Conservation (phyloP, 495 filamentous ascomycete species). For the Penicillium coffeae region DNA sequence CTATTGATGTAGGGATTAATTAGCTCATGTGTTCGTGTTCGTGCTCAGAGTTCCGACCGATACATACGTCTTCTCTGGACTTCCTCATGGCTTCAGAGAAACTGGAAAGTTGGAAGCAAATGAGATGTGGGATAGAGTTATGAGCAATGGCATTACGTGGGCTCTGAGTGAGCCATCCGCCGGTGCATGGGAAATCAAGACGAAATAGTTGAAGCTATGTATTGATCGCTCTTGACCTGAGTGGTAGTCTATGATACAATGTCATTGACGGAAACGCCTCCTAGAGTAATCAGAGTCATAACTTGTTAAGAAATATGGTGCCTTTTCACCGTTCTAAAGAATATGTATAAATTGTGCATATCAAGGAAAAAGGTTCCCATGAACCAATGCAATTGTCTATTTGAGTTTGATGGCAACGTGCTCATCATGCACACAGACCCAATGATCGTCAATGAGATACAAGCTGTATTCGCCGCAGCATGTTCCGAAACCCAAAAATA, state of each 20-base stretch:
- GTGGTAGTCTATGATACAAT: not conserved
- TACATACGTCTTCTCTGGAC: conserved; percentile 39
- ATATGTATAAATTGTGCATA: not conserved
- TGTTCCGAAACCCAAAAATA: conserved; percentile 15
- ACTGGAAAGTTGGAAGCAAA: conserved; percentile 29
- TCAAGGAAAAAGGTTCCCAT: conserved; percentile 1
- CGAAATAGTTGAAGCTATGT: conserved; percentile 11
- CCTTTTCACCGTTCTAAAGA: not conserved
- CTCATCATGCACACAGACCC: conserved; percentile 16
- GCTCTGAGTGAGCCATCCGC: conserved; percentile 28
- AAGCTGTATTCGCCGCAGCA: conserved; percentile 13
- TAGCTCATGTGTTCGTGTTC: no score
- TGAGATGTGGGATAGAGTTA: conserved; percentile 41
- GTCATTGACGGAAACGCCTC: not conserved
- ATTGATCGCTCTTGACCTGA: not conserved
- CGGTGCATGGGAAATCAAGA: conserved; percentile 32
- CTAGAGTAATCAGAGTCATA: no score
- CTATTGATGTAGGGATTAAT: no score
- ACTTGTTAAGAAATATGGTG: no score
- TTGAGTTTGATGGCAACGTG: conserved; percentile 13
- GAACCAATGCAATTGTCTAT: conserved; percentile 23
- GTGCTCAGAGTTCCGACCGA: conserved; percentile 35
- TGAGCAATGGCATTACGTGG: conserved; percentile 40
- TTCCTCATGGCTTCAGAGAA: conserved; percentile 46
- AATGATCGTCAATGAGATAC: conserved; percentile 15